Percentiles rank a stretch among this genome's conserved stretches.
These are phyloP conservation scores for Myriosclerotinia duriaeana DNA, from an alignment of 2,329 filamentous ascomycete species.

Conservation along the genomic window DNA sequence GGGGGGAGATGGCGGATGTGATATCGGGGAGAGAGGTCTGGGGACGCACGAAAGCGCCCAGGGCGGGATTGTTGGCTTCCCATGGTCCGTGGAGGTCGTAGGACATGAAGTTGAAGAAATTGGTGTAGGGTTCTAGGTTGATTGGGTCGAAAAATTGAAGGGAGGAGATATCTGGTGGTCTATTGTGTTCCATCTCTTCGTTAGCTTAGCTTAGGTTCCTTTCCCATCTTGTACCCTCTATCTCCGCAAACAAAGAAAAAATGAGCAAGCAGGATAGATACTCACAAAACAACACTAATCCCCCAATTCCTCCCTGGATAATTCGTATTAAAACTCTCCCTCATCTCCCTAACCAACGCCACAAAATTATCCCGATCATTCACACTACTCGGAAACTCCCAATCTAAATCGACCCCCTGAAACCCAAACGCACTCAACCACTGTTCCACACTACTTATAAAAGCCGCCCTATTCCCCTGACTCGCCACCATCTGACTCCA, in stretches of 20 bases:
- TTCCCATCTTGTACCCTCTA: not conserved
- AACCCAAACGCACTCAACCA: conserved; percentile 45
- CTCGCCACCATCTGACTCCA: conserved; percentile 39
- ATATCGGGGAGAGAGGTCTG: conserved; percentile 49
- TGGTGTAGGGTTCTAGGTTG: conserved; percentile 34
- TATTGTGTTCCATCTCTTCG: not conserved
- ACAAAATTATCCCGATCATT: conserved; percentile 43
- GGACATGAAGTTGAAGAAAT: conserved; percentile 43
- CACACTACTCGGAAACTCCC: conserved; percentile 47
- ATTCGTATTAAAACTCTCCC: conserved; percentile 39
- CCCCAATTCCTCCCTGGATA: conserved; percentile 39
- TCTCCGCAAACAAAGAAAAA: not conserved
- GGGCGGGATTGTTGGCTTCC: conserved; percentile 41
- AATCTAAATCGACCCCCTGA: conserved; percentile 49
- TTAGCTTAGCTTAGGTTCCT: not conserved
- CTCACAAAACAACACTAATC: conserved; percentile 45
- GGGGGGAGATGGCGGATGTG: conserved; percentile 39
- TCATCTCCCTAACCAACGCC: conserved; percentile 36
- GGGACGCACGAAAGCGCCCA: conserved; percentile 40
- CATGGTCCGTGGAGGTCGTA: conserved; percentile 46
- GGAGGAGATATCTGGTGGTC: conserved; percentile 40
- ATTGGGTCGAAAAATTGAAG: conserved; percentile 40
- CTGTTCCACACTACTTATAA: conserved; percentile 42
- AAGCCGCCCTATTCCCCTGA: conserved; percentile 38
- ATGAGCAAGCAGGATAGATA: not conserved